Evolutionary conservation across 2,329 filamentous ascomycete genomes (phyloP).

Genomic region (Colletotrichum eremochloae): DNA sequence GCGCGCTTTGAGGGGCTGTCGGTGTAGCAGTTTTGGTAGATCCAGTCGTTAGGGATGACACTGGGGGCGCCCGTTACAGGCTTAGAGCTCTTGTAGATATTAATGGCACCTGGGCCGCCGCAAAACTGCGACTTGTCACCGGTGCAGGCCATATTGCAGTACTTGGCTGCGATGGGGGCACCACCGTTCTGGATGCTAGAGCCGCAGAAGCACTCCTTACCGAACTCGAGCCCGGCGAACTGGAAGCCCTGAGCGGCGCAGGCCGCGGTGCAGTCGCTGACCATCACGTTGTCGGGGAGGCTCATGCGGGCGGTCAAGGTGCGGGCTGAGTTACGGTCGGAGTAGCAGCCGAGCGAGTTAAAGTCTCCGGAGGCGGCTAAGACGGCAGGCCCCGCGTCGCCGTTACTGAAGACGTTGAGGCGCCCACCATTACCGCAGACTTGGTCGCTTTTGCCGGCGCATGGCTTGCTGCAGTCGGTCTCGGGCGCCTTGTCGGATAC

Average conservation of each 20-base stretch:
- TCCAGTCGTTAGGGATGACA: slow-evolving; percentile 1
- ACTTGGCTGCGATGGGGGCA: slow-evolving; percentile 49
- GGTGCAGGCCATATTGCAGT: slow-evolving; percentile 66
- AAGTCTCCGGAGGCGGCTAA: slow-evolving; percentile 65
- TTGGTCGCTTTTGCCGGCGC: slow-evolving; percentile 60
- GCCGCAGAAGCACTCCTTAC: slow-evolving; percentile 58
- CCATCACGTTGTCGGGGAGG: slow-evolving; percentile 56
- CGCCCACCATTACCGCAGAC: slow-evolving; percentile 61
- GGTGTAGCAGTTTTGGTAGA: slow-evolving; percentile 1
- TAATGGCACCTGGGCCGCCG: slow-evolving; percentile 58
- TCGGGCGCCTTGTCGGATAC: slow-evolving; percentile 59
- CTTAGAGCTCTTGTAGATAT: slow-evolving; percentile 52
- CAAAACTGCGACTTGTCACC: slow-evolving; percentile 60
- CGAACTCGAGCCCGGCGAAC: slow-evolving; percentile 62
- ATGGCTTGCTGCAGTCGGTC: slow-evolving; percentile 69
- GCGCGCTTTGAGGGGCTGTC: slow-evolving; percentile 1
- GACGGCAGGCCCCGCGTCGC: slow-evolving; percentile 58
- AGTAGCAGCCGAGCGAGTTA: slow-evolving; percentile 72
- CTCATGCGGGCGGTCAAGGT: slow-evolving; percentile 60
- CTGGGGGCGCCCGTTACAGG: slow-evolving; percentile 51
- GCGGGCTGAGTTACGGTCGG: slow-evolving; percentile 57
- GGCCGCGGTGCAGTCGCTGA: slow-evolving; percentile 56
- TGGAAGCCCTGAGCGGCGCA: slow-evolving; percentile 60
- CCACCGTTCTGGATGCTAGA: slow-evolving; percentile 64
- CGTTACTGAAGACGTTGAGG: slow-evolving; percentile 64